Percentiles rank a stretch among this genome's conserved stretches.
These are phyloP conservation scores for Malassezia sympodialis DNA, from an alignment of 1,284 basidiomycete species.

Conservation along the genomic window DNA sequence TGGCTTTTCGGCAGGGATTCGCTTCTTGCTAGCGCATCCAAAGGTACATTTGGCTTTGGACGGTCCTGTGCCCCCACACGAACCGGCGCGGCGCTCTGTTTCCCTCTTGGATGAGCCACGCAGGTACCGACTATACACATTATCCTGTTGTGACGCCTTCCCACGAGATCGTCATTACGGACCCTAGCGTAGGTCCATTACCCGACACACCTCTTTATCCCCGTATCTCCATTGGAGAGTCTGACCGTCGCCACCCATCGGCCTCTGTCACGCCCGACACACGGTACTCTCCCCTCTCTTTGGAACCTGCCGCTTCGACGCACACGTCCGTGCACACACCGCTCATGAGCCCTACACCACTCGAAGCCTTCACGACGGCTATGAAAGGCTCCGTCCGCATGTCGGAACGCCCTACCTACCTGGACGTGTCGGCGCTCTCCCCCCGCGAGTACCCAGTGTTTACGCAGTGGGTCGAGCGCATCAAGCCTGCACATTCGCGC, in stretches of 20 bases:
- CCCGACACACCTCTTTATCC: background rate
- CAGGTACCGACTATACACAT: background rate
- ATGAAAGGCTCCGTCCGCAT: background rate
- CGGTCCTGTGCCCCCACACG: background rate
- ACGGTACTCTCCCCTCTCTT: background rate
- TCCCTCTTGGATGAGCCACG: background rate
- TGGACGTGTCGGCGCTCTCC: conserved; percentile 43
- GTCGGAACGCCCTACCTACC: conserved; percentile 10
- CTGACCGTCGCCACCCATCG: background rate
- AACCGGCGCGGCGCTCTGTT: background rate
- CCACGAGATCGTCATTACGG: background rate
- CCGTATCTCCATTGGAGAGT: background rate
- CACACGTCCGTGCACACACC: background rate
- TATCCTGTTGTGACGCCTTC: background rate
- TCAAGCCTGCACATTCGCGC: conserved; percentile 37
- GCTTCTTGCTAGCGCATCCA: background rate
- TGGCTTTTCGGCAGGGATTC: background rate
- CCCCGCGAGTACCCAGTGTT: conserved; percentile 40
- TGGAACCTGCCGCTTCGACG: background rate
- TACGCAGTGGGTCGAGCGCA: conserved; percentile 28
- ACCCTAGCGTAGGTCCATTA: background rate
- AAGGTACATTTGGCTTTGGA: background rate
- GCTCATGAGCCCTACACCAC: background rate
- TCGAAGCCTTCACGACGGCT: background rate
- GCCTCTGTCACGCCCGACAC: background rate